A percentile compares a stretch with the other conserved stretches of the same genome.
Conservation (phyloP, 1,284 basidiomycete genomes). For the Papiliotrema flavescens region DNA sequence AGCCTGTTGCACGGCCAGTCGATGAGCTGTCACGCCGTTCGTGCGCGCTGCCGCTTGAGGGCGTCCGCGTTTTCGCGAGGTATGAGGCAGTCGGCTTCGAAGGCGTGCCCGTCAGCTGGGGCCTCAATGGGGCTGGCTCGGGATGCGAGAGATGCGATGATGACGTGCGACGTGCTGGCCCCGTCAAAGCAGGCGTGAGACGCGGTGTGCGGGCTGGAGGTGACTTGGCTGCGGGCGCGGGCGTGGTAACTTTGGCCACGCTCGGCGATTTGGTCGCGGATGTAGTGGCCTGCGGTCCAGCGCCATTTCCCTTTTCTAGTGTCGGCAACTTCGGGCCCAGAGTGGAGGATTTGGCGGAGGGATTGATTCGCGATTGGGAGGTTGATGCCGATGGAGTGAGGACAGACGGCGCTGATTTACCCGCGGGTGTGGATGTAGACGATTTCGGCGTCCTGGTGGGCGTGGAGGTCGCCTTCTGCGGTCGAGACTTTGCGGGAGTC, state of each 20-base stretch:
- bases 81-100: conserved; percentile 33
- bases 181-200: conserved; percentile 19
- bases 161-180: conserved; percentile 7
- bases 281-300: background rate
- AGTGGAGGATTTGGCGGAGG: background rate
- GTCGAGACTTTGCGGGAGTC: background rate
- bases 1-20: background rate
- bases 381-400: background rate
- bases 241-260: background rate
- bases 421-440: too few species aligned
- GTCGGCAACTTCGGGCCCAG: background rate
- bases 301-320: background rate
- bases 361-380: background rate
- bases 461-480: background rate
- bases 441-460: too few species aligned
- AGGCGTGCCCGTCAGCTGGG: conserved; percentile 34
- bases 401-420: background rate
- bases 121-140: conserved; percentile 20
- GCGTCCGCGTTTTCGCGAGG: conserved; percentile 26
- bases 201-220: conserved; percentile 5
- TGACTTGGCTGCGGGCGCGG: background rate
- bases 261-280: background rate
- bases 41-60: conserved; percentile 1
- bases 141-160: background rate
- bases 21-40: conserved; percentile 4